These are phyloP conservation scores for Agaricus subrufescens DNA, from an alignment of 768 basidiomycete genomes.

Conservation along the genomic window DNA sequence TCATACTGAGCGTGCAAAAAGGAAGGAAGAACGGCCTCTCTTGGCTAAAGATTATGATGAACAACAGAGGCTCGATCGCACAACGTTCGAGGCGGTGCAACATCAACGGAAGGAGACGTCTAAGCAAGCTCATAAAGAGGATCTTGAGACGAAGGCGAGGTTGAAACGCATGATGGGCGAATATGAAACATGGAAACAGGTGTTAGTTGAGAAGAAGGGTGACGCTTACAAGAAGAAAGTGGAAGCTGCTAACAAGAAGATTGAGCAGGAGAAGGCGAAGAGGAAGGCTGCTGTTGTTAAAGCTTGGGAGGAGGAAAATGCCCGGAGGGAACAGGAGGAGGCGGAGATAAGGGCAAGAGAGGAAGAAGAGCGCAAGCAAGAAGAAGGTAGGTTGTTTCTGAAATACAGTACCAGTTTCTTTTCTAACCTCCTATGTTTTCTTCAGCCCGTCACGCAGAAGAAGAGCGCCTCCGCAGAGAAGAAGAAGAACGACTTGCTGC, in stretches of 20 bases:
- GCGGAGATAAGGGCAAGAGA: slow-evolving; percentile 46
- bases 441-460: slow-evolving; percentile 51
- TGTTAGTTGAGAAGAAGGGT: slow-evolving; percentile 50
- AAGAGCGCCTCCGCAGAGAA: slow-evolving; percentile 42
- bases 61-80: slow-evolving; percentile 76
- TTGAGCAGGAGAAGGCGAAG: slow-evolving; percentile 83
- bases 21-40: slow-evolving; percentile 88
- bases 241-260: slow-evolving; percentile 58
- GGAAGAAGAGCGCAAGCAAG: slow-evolving; percentile 45
- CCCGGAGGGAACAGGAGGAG: slow-evolving; percentile 46
- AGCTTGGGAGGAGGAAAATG: slow-evolving; percentile 53
- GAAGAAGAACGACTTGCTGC: slow-evolving; percentile 44
- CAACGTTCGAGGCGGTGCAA: slow-evolving; percentile 61
- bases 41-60: slow-evolving; percentile 80
- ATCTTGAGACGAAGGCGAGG: slow-evolving; percentile 71
- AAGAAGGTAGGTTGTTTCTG: slow-evolving; percentile 42
- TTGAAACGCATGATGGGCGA: slow-evolving; percentile 71
- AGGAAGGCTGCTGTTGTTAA: slow-evolving; percentile 53
- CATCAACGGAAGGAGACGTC: slow-evolving; percentile 52
- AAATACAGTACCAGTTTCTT: neutral
- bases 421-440: neutral
- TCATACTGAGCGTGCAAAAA: slow-evolving; percentile 91
- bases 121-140: slow-evolving; percentile 53
- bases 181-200: slow-evolving; percentile 49
- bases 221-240: slow-evolving; percentile 62